phyloP scores from a whole-genome alignment of 1,139 yeast genomes.

The Saccharomyces hybrid region DNA sequence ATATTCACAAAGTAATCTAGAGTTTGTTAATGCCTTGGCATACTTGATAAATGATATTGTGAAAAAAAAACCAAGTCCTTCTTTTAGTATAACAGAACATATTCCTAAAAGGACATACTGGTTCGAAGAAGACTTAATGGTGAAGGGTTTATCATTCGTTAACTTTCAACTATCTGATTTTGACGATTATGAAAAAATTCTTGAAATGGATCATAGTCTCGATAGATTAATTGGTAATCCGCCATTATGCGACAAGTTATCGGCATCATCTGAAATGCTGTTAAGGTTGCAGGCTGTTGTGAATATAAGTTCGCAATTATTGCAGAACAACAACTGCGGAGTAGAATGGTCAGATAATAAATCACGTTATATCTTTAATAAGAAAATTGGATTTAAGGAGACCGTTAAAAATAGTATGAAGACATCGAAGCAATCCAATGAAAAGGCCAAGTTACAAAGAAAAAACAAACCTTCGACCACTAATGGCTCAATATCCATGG shows the following conservation, averaged over 20 bases:
- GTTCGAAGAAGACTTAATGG: constrained; percentile 56
- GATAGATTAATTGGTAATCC: constrained; percentile 27
- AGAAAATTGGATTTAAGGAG: constrained; percentile 1
- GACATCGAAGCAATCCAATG: constrained; percentile 4
- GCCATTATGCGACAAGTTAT: constrained; percentile 19
- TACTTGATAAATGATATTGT: constrained; percentile 31
- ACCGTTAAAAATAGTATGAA: neutral
- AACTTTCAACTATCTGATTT: constrained; percentile 52
- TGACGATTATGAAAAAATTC: constrained; percentile 38
- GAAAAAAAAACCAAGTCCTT: constrained; percentile 11
- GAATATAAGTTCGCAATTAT: constrained; percentile 31
- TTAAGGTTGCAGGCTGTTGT: constrained; percentile 36
- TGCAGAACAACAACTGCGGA: constrained; percentile 32
- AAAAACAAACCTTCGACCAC: constrained; percentile 2
- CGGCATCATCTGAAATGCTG: constrained; percentile 30
- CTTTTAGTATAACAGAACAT: constrained; percentile 7
- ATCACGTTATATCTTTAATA: constrained; percentile 14
- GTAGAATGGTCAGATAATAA: constrained; percentile 27
- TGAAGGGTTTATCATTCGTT: constrained; percentile 53
- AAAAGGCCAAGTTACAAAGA: constrained; percentile 4
- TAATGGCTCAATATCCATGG: neutral
- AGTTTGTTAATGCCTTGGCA: constrained; percentile 35
- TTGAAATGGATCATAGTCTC: constrained; percentile 29
- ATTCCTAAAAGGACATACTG: constrained; percentile 44
- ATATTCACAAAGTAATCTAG: constrained; percentile 34